Conservation (phyloP, 2,329 filamentous ascomycete genomes). For the Thermochaetoides dissita region DNA sequence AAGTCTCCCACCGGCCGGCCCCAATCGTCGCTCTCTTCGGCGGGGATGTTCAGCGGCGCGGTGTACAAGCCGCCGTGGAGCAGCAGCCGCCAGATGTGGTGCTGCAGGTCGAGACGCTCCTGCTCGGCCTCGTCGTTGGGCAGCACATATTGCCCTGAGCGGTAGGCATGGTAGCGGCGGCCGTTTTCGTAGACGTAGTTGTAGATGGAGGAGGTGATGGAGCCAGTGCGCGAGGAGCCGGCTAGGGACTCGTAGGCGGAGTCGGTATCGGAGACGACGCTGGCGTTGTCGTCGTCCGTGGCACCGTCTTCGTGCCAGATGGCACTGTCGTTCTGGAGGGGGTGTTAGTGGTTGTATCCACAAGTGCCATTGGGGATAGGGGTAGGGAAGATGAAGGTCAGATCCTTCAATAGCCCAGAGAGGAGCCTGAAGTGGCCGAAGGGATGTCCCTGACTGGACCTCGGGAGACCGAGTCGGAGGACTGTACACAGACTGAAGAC, state of each 20-base stretch:
- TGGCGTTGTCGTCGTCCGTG: slow-evolving; percentile 1
- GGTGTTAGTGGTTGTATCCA: neutral
- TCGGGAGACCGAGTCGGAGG: no score
- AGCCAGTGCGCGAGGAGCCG: slow-evolving; percentile 21
- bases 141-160: slow-evolving; percentile 28
- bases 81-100: slow-evolving; percentile 36
- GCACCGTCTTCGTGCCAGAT: slow-evolving; percentile 4
- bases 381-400: neutral
- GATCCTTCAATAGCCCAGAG: slow-evolving; percentile 7
- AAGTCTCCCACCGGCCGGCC: slow-evolving; percentile 11
- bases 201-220: slow-evolving; percentile 29
- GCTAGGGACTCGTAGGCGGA: slow-evolving; percentile 23
- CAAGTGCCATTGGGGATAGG: neutral
- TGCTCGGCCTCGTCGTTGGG: slow-evolving; percentile 42
- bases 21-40: neutral
- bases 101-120: slow-evolving; percentile 39
- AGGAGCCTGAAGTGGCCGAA: neutral
- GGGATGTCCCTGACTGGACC: no score
- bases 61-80: slow-evolving; percentile 30
- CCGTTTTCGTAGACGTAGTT: slow-evolving; percentile 33
- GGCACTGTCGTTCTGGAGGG: neutral
- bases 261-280: slow-evolving; percentile 13
- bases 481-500: no score
- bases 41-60: slow-evolving; percentile 21
- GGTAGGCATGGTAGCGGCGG: slow-evolving; percentile 33